Base-by-base conservation (phyloP, 2,329 filamentous ascomycete species). In the Akanthomyces muscarius region DNA sequence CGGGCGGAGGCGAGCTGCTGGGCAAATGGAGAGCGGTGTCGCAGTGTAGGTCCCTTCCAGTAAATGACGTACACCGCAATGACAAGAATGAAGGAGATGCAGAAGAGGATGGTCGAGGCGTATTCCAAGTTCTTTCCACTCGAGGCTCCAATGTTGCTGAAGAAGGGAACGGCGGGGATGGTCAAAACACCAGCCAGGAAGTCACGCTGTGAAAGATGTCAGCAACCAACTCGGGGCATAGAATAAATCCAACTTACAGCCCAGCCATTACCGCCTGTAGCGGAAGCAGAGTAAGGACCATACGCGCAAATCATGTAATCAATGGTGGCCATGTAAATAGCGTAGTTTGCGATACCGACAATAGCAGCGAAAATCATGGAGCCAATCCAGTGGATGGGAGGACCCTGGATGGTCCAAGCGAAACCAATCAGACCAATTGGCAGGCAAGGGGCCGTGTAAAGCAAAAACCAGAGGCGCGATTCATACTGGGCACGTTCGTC, bases 221-320 rank as follows among this genome's bases (percentile, higher is more conserved):
- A 63, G 62, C 42, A 52, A 45, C 6, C 6, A 38, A 30, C 36
- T 45, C 33, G 18, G 47, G 3, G 11, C 7, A 54, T 11, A 25
- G 4, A 33, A 56, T 13, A 16, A 51, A 11, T 5, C 8, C 7
- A 47, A 60, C 62, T 48, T 63, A 63, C 62, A 3, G 88, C 82
- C 76, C 89, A 91, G 1, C 89, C 89, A 66, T 92, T 92, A 23
- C 89, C 89, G 47, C 89, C 89, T 0, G 89, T 91, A 0, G 89
- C 89, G 0, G 88, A 90, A 1, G 89, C 89, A 2, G 88, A 85
- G 71, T 90, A 91, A 0, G 85, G 85, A 0, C 89, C 89, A 69
- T 91, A 91, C 0, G 88, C 86, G 63, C 86, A 87, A 42, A 91
- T 84, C 84, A 91, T 90, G 76, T 92, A 92, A 73, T 92, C 87